phyloP scores from a whole-genome alignment of 208 protist genomes.

The Acanthamoeba divionensis region DNA sequence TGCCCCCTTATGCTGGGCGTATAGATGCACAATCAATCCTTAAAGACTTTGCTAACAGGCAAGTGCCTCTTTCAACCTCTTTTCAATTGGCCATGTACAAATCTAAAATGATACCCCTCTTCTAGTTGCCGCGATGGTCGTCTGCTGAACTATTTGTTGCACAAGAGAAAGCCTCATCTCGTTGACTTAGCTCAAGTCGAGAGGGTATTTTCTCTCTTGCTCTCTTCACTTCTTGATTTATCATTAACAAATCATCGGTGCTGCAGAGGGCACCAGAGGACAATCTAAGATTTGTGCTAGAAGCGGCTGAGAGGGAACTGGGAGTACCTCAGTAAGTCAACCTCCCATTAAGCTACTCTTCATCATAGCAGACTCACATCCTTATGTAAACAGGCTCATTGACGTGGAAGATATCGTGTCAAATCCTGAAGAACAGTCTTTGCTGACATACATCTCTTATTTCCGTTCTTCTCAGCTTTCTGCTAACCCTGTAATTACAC shows the following conservation, averaged over 20 bases:
- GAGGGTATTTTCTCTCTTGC: background rate
- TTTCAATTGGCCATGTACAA: too few relatives aligned
- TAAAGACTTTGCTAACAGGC: background rate
- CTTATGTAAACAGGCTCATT: background rate
- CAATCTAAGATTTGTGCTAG: background rate
- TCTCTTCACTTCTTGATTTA: background rate
- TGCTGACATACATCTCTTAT: slow-evolving; percentile 41
- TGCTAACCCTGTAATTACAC: too few relatives aligned
- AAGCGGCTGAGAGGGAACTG: slow-evolving; percentile 20
- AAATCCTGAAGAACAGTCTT: background rate
- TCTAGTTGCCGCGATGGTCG: slow-evolving; percentile 35
- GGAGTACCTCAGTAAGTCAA: background rate
- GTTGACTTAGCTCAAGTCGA: background rate
- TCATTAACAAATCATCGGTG: too few relatives aligned
- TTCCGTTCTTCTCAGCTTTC: slow-evolving; percentile 21
- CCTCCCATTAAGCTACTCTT: too few relatives aligned
- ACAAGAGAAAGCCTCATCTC: background rate
- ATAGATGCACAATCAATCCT: background rate
- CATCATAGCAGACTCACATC: too few relatives aligned
- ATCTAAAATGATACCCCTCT: too few relatives aligned
- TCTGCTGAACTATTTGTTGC: slow-evolving; percentile 38
- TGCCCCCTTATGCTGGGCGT: background rate
- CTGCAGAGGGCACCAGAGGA: background rate
- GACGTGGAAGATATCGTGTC: background rate
- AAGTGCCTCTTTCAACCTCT: background rate